Base-by-base conservation (phyloP, 2,329 filamentous ascomycete species). In the Rutstroemia sp. region DNA sequence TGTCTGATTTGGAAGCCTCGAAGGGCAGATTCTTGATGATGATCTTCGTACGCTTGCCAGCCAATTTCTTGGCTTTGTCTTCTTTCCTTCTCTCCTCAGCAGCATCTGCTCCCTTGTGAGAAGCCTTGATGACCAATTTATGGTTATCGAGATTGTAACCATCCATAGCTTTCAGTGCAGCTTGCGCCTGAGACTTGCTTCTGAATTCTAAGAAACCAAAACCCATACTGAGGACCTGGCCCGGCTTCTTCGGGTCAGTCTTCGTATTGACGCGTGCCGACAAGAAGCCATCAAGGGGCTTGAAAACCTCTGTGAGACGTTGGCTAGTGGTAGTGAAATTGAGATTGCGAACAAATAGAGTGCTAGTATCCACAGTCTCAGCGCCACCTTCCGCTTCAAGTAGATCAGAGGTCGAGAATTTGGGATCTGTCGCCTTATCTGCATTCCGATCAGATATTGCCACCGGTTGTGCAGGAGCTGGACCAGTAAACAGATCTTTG, bases 1-100 rank as follows among this genome's bases (percentile, higher is more conserved):
- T 80, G 70, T 99, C 94, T 72, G 95, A 94, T 77, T 96, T 96
- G 54, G 85, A 87, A 49, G 89, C 87, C 75, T 97, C 90, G 76
- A 99, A 99, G 19, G 94, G 92, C 72, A 99, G 76, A 76, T 99
- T 99, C 78, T 97, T 99, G 76, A 99, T 87, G 73, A 97, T 86
- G 68, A 99, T 87, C 79, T 97, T 97, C 48, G 92, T 96, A 63
- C 84, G 82, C 69, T 85, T 83, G 16, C 81, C 81, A 23, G 88
- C 84, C 51, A 82, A 75, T 72, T 92, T 95, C 78, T 91, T 95
- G 51, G 87, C 84, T 62, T 81, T 83, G 68, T 97, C 91, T 63
- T 92, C 87, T 63, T 86, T 87, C 61, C 87, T 84, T 63, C 88
- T 83, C 73, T 95, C 89, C 69, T 95, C 90, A 2, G 89, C 92